Conservation (phyloP, 305 asterid genomes). For the Fraxinus sp. region DNA sequence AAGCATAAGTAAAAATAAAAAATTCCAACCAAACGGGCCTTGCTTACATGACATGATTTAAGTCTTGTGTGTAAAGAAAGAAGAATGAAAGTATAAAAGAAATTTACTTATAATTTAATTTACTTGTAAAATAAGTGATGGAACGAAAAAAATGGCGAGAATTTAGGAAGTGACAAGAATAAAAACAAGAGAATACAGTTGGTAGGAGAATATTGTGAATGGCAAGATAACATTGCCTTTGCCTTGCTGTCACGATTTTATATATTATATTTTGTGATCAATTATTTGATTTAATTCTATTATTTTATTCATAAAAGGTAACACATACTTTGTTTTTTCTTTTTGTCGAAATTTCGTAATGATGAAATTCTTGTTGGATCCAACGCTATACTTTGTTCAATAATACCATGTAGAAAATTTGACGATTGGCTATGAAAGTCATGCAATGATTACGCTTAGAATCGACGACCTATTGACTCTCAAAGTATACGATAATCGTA, state of each 20-base stretch:
- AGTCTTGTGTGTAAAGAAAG: neutral
- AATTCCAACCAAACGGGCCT: neutral
- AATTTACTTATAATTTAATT: neutral
- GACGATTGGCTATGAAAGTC: neutral
- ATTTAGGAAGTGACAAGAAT: slow-evolving; percentile 23
- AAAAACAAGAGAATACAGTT: slow-evolving; percentile 41
- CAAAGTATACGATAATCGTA: neutral
- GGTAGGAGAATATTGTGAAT: slow-evolving; percentile 52
- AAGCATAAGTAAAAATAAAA: too few relatives aligned
- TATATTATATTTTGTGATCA: neutral
- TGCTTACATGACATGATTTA: neutral
- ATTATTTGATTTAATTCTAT: neutral
- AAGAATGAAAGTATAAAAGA: neutral
- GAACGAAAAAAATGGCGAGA: neutral
- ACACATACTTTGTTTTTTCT: neutral
- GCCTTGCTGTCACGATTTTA: neutral
- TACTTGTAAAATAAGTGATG: neutral
- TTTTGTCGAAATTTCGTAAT: neutral
- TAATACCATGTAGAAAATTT: neutral
- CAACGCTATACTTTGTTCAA: neutral
- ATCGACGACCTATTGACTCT: neutral
- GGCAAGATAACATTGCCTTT: neutral
- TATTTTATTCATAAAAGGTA: neutral
- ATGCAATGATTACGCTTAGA: neutral
- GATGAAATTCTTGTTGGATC: neutral